phyloP scores from a whole-genome alignment of 305 asterid genomes.

The Salvia sclarea region DNA sequence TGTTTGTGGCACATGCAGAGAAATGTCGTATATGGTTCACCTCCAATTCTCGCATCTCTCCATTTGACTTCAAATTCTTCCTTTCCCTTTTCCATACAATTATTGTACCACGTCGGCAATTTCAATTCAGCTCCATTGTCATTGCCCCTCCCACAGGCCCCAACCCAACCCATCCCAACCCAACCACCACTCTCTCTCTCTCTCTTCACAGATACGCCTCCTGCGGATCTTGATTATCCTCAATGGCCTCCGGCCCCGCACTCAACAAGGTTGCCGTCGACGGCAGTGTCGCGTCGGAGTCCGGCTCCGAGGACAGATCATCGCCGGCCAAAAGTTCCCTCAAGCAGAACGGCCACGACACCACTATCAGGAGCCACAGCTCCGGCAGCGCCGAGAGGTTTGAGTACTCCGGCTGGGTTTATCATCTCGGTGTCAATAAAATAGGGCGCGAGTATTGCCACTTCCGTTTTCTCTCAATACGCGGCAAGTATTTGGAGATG shows the following conservation, averaged over 20 bases:
- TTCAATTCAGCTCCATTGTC: constrained; percentile 8
- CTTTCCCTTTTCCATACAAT: not conserved
- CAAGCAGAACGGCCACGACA: constrained; percentile 22
- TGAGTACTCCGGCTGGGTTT: constrained; percentile 86
- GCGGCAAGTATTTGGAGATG: constrained; percentile 76
- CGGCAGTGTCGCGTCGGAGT: constrained; percentile 52
- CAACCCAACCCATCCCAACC: not conserved
- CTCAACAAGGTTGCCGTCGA: constrained; percentile 31
- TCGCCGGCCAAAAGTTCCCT: constrained; percentile 3
- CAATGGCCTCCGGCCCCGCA: constrained; percentile 42
- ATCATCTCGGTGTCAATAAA: constrained; percentile 81
- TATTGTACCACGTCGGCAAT: constrained; percentile 10
- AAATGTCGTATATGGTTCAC: not conserved
- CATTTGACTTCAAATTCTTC: not conserved
- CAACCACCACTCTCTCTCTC: not conserved
- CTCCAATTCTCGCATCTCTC: not conserved
- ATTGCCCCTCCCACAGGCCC: constrained; percentile 9
- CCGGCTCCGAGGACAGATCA: constrained; percentile 51
- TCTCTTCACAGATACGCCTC: not conserved
- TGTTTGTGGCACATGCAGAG: not conserved
- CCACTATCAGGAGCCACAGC: constrained; percentile 38
- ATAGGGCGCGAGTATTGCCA: constrained; percentile 88
- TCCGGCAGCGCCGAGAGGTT: constrained; percentile 37
- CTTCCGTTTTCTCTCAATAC: constrained; percentile 65
- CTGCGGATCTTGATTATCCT: constrained; percentile 32